Evolutionary conservation across 768 basidiomycete species (phyloP), one percentile per base, ranked within the genome.

Genomic region (Suillus cothurnatus): DNA sequence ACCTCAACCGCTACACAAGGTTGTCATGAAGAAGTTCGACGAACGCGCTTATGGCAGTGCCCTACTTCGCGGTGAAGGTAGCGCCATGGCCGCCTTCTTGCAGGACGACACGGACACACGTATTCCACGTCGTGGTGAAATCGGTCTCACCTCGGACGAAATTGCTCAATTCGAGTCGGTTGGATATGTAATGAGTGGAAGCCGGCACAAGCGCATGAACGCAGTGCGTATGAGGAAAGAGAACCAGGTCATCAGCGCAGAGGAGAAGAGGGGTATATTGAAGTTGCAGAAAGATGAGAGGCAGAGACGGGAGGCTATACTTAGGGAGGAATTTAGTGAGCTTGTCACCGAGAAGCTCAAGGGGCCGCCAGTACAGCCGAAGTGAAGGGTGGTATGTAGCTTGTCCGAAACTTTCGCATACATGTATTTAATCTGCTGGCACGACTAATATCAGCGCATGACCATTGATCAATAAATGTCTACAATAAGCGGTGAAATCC

Each of bases 151-250:
- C 12, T 88, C 94, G 15, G 88, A 89, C 36, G 87, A 94, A 76
- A 99, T 99, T 69, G 95, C 90, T 7, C 76, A 85, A 73, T 98
- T 85, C 78, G 97, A 99, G 81, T 72, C 82, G 31, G 92, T 91
- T 9, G 97, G 97, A 21, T 99, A 97, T 77, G 97, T 99, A 56
- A 99, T 99, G 97, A 95, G 92, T 70, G 97, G 97, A 53, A 92
- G 88, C 71, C 82, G 97, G 67, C 95, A 99, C 77, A 86, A 92
- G 68, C 85, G 95, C 77, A 99, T 99, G 97, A 99, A 99, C 70
- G 97, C 97, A 1, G 97, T 99, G 52, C 92, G 97, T 66, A 93
- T 99, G 88, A 83, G 97, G 74, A 99, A 99, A 84, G 97, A 99
- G 82, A 98, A 99, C 81, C 97, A 99, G 80, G 96, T 99, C 68